These are phyloP conservation scores for Dysphania ambrosioides DNA, from an alignment of 148 eudicot genomes.

Conservation along the genomic window DNA sequence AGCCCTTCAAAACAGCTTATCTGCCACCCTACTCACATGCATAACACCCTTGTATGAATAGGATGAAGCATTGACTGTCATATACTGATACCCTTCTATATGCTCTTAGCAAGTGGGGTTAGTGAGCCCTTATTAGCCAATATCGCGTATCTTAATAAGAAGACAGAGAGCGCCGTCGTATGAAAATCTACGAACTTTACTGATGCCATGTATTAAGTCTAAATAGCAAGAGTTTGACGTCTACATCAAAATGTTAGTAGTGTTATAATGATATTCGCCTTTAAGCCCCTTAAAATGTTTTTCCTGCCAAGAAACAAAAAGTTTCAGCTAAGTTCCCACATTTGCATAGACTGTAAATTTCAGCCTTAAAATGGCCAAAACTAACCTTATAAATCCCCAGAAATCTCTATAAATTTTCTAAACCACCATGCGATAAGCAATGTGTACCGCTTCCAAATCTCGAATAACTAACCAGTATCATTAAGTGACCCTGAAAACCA, in stretches of 20 bases:
- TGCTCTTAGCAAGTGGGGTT: too few species aligned
- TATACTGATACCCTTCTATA: too few species aligned
- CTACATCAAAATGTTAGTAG: background rate
- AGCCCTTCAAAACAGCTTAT: too few species aligned
- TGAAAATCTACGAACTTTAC: background rate
- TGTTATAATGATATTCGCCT: too few species aligned
- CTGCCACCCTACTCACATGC: too few species aligned
- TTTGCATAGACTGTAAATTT: background rate
- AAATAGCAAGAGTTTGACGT: background rate
- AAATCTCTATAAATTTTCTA: background rate
- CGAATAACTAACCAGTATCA: background rate
- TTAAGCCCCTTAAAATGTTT: background rate
- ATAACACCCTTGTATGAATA: too few species aligned
- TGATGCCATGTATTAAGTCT: background rate
- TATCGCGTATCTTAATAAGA: too few species aligned
- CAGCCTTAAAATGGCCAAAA: background rate
- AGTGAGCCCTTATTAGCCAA: too few species aligned
- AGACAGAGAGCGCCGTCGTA: too few species aligned
- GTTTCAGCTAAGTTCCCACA: background rate
- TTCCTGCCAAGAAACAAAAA: too few species aligned
- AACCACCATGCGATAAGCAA: background rate
- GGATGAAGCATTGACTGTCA: too few species aligned
- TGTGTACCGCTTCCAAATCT: background rate
- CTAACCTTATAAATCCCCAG: background rate
- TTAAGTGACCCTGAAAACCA: background rate